These are phyloP conservation scores for Colletotrichum simmondsii DNA, from an alignment of 2,329 filamentous ascomycete species.

Conservation along the genomic window DNA sequence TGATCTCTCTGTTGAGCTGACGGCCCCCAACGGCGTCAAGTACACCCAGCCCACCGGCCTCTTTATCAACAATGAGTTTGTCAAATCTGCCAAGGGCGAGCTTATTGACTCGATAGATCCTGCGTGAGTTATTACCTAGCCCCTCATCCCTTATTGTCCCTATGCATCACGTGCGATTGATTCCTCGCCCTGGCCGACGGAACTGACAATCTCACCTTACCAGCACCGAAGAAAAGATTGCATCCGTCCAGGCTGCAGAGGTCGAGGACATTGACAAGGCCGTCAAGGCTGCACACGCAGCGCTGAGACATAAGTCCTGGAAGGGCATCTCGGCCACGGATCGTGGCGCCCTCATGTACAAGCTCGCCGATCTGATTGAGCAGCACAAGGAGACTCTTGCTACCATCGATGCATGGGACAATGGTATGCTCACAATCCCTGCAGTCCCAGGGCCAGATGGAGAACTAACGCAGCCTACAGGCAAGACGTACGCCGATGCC, in stretches of 20 bases:
- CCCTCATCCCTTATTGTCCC: background rate
- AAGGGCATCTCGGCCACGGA: constrained; percentile 73
- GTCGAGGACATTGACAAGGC: constrained; percentile 73
- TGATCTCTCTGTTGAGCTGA: constrained; percentile 61
- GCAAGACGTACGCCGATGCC: constrained; percentile 74
- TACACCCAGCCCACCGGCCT: constrained; percentile 76
- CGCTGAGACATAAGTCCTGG: constrained; percentile 77
- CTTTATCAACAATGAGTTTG: constrained; percentile 84
- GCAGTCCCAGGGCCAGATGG: too few relatives aligned
- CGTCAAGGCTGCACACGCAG: constrained; percentile 73
- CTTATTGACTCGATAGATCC: constrained; percentile 73
- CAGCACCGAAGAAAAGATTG: constrained; percentile 53
- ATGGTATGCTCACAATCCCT: background rate
- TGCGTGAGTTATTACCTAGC: constrained; percentile 52
- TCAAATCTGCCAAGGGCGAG: constrained; percentile 66
- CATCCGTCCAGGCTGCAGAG: constrained; percentile 73
- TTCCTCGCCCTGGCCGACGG: too few relatives aligned
- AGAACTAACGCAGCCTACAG: background rate
- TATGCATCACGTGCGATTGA: background rate
- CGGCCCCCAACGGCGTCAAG: constrained; percentile 75
- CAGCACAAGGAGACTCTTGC: constrained; percentile 64
- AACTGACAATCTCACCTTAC: background rate
- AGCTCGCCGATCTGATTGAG: constrained; percentile 77
- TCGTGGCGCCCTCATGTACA: constrained; percentile 76
- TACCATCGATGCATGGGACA: constrained; percentile 79